phyloP scores from a whole-genome alignment of 306 rosid species.

The Cicer chorassanicum region DNA sequence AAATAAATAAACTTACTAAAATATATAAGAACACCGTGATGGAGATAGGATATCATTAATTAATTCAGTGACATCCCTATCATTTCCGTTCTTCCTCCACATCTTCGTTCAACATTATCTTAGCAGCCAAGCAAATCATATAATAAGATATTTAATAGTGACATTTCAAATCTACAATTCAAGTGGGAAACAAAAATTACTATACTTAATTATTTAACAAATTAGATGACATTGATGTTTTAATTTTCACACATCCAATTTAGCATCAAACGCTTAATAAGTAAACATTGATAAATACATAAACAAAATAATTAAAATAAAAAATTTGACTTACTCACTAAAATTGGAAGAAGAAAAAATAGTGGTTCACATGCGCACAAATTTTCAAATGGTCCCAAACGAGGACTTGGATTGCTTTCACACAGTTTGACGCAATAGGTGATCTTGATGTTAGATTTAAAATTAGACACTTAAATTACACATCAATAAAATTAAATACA shows the following conservation, averaged over 20 bases:
- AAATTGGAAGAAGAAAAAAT: neutral
- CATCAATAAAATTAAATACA: no score
- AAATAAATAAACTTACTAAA: neutral
- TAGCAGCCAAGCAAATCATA: slow-evolving; percentile 2
- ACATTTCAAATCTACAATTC: neutral
- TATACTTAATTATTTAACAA: neutral
- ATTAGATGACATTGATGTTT: neutral
- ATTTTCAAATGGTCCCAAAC: neutral
- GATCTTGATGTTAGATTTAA: no score
- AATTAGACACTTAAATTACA: no score
- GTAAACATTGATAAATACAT: neutral
- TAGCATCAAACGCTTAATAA: neutral
- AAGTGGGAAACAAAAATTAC: neutral
- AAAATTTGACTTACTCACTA: neutral
- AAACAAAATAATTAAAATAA: no score
- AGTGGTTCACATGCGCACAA: neutral
- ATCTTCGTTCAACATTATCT: neutral
- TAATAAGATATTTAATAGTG: neutral
- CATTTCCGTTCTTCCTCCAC: neutral
- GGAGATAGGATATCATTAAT: neutral
- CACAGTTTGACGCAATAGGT: no score
- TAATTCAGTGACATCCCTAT: neutral
- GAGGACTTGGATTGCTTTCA: no score
- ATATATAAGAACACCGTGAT: neutral
- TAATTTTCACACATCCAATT: neutral